phyloP scores from a whole-genome alignment of 495 filamentous ascomycete genomes.

The Neurospora tetrasperma region DNA sequence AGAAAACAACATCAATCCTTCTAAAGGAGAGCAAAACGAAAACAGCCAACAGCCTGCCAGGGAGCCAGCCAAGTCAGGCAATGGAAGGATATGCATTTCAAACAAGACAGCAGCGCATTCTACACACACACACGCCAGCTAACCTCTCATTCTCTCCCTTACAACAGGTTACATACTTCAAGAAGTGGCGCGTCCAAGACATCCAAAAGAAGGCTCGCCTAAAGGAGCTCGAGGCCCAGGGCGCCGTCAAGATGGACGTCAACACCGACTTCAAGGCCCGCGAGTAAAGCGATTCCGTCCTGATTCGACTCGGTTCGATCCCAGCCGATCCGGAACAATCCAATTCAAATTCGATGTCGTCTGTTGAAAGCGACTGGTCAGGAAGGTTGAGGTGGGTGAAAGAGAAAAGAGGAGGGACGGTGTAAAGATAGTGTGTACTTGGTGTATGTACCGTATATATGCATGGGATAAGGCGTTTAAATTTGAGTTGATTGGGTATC shows the following conservation, averaged over 20 bases:
- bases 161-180: constrained; percentile 87
- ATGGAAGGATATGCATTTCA: too few species aligned
- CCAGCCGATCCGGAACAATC: not conserved
- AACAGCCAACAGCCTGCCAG: not conserved
- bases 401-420: not conserved
- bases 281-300: not conserved
- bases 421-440: not conserved
- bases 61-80: not conserved
- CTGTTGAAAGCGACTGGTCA: too few species aligned
- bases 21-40: not conserved
- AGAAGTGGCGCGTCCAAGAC: constrained; percentile 88
- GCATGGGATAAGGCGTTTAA: not conserved
- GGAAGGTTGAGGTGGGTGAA: not conserved
- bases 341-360: too few species aligned
- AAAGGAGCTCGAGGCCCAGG: constrained; percentile 68
- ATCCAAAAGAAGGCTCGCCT: constrained; percentile 72
- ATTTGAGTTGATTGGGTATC: not conserved
- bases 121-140: not conserved
- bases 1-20: not conserved
- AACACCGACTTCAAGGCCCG: constrained; percentile 14
- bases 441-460: not conserved
- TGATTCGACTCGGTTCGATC: not conserved
- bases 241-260: constrained; percentile 51
- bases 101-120: not conserved
- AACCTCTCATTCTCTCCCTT: not conserved